These are phyloP conservation scores for Apophysomyces variabilis DNA, from an alignment of 371 early-diverging fungal genomes.

Conservation along the genomic window DNA sequence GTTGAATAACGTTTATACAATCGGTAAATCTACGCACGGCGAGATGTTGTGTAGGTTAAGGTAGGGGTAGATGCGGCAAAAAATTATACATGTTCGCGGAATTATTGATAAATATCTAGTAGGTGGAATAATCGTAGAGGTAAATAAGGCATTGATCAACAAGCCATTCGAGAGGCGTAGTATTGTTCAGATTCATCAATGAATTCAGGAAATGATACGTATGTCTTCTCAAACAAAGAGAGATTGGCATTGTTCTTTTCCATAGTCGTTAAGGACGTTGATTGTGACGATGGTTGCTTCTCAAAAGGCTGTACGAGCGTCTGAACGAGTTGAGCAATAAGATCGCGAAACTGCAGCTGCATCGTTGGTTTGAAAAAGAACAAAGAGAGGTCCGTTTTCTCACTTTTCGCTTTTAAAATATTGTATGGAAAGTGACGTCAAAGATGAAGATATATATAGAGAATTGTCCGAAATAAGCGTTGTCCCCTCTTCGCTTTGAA, in stretches of 20 bases:
- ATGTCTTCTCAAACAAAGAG: slow-evolving; percentile 29
- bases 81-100: slow-evolving; percentile 6
- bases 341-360: slow-evolving; percentile 8
- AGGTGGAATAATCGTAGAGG: neutral
- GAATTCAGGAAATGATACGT: slow-evolving; percentile 32
- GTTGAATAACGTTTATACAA: no score
- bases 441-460: no score
- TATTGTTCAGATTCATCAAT: slow-evolving; percentile 7
- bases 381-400: neutral
- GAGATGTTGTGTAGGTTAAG: no score
- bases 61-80: neutral
- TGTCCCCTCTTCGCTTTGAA: no score
- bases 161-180: slow-evolving; percentile 13
- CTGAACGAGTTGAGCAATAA: slow-evolving; percentile 9
- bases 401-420: neutral
- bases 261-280: neutral
- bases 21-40: no score
- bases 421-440: no score
- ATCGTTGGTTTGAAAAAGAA: slow-evolving; percentile 6
- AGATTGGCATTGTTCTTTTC: slow-evolving; percentile 13
- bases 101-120: neutral
- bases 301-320: slow-evolving; percentile 10
- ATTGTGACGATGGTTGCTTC: slow-evolving; percentile 5
- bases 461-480: no score
- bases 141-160: slow-evolving; percentile 2